Evolutionary conservation across 805 yeast genomes (phyloP).

Genomic region (Cyberlindnera saturnus): DNA sequence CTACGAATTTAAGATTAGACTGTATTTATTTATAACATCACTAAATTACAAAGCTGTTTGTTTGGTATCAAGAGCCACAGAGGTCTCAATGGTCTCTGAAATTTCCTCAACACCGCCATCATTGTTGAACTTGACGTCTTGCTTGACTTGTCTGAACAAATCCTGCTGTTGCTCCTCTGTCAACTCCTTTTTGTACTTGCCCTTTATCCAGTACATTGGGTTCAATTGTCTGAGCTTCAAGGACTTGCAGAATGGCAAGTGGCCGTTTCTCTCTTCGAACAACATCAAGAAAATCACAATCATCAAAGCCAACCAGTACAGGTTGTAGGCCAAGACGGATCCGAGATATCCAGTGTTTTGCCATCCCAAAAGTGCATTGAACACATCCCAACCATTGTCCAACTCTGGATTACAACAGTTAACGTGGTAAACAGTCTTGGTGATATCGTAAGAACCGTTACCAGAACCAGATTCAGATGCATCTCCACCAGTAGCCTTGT

Average conservation of each 20-base stretch:
- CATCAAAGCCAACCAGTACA: constrained; percentile 78
- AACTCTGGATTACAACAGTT: constrained; percentile 94
- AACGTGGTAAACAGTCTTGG: constrained; percentile 85
- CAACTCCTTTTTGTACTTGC: constrained; percentile 56
- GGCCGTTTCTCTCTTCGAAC: constrained; percentile 80
- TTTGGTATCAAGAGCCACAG: background rate
- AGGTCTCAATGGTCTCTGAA: background rate
- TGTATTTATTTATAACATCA: background rate
- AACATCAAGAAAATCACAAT: constrained; percentile 52
- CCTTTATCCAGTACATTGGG: constrained; percentile 70
- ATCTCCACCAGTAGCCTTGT: constrained; percentile 80
- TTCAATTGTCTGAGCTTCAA: constrained; percentile 46
- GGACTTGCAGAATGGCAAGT: constrained; percentile 60
- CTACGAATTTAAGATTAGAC: background rate
- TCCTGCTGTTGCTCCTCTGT: constrained; percentile 45
- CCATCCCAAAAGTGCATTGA: constrained; percentile 94
- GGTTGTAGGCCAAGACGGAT: constrained; percentile 80
- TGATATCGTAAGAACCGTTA: constrained; percentile 87
- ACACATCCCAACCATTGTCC: constrained; percentile 95
- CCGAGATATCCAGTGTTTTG: constrained; percentile 95
- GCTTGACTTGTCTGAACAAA: constrained; percentile 39
- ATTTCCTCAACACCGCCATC: constrained; percentile 25
- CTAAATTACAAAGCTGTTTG: too few relatives aligned
- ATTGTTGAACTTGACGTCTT: constrained; percentile 29
- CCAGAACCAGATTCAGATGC: constrained; percentile 91